Evolutionary conservation across 148 eudicot genomes (phyloP).

Genomic region (Chenopodium album): DNA sequence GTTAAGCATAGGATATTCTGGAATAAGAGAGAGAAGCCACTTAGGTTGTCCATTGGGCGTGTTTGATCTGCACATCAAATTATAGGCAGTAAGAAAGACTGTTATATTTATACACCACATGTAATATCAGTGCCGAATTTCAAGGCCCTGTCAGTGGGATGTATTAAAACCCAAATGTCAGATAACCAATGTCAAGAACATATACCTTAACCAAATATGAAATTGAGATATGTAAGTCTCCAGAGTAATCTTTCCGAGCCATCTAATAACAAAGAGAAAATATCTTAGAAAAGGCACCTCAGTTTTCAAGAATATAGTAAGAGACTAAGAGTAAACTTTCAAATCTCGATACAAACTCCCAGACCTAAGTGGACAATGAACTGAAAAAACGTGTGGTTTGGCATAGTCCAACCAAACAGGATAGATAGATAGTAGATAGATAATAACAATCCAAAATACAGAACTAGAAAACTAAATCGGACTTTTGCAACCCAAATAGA

Average conservation of each 20-base stretch:
- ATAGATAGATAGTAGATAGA: too few relatives aligned
- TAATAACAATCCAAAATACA: too few relatives aligned
- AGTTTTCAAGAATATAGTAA: constrained; percentile 3
- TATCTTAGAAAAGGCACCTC: constrained; percentile 6
- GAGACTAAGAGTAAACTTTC: neutral
- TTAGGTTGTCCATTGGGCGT: constrained; percentile 97
- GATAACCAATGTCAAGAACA: constrained; percentile 10
- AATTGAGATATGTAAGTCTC: constrained; percentile 98
- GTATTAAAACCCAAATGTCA: neutral
- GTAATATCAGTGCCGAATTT: neutral
- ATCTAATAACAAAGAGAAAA: constrained; percentile 48
- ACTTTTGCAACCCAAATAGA: neutral
- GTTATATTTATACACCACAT: neutral
- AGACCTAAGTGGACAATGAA: neutral
- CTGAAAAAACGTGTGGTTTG: neutral
- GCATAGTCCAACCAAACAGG: neutral
- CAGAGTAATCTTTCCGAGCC: constrained; percentile 96
- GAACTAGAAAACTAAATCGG: neutral
- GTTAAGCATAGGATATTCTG: constrained; percentile 89
- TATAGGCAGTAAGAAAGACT: neutral
- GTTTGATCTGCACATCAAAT: constrained; percentile 51
- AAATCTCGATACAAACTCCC: neutral
- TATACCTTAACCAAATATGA: constrained; percentile 95
- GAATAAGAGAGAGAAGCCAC: constrained; percentile 85
- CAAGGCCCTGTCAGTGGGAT: neutral